phyloP scores from a whole-genome alignment of 2,329 filamentous ascomycete genomes.

The Aspergillus sclerotialis region DNA sequence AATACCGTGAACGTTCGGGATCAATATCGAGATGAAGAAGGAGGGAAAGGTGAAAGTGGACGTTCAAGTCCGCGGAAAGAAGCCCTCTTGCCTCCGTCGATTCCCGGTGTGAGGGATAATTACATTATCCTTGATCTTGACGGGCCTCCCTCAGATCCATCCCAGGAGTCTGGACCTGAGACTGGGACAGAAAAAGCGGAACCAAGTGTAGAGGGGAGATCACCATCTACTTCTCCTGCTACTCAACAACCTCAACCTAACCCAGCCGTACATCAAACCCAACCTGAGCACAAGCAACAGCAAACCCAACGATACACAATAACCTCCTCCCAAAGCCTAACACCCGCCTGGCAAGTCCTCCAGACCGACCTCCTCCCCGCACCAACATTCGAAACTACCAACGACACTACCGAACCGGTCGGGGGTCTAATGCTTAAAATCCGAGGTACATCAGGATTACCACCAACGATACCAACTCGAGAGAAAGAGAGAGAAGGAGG shows the following conservation, averaged over 20 bases:
- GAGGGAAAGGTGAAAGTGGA: slow-evolving; percentile 13
- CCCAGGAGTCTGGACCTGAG: slow-evolving; percentile 8
- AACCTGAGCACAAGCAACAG: slow-evolving; percentile 5
- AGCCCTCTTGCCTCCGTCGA: slow-evolving; percentile 40
- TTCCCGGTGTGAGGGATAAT: slow-evolving; percentile 45
- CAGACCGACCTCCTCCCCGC: slow-evolving; percentile 49
- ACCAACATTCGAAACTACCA: slow-evolving; percentile 55
- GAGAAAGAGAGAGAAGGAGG: slow-evolving; percentile 16
- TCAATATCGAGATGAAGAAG: slow-evolving; percentile 7
- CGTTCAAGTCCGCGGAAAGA: slow-evolving; percentile 12
- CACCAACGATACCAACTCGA: slow-evolving; percentile 9
- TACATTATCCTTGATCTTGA: slow-evolving; percentile 48
- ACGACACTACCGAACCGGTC: slow-evolving; percentile 44
- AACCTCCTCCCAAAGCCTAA: slow-evolving; percentile 63
- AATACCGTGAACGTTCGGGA: slow-evolving; percentile 1
- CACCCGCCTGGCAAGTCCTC: slow-evolving; percentile 64
- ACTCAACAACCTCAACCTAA: slow-evolving; percentile 4
- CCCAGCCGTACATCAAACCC: slow-evolving; percentile 6
- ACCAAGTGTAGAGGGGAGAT: too few relatives aligned
- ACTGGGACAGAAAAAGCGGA: too few relatives aligned
- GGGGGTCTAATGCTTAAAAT: slow-evolving; percentile 40
- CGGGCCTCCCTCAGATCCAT: slow-evolving; percentile 5
- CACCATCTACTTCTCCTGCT: slow-evolving; percentile 18
- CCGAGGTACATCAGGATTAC: slow-evolving; percentile 32
- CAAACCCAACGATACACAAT: slow-evolving; percentile 46